Evolutionary conservation across 2,329 filamentous ascomycete genomes (phyloP), one percentile per base, ranked within the genome.

Genomic region (Passalora sequoiae): DNA sequence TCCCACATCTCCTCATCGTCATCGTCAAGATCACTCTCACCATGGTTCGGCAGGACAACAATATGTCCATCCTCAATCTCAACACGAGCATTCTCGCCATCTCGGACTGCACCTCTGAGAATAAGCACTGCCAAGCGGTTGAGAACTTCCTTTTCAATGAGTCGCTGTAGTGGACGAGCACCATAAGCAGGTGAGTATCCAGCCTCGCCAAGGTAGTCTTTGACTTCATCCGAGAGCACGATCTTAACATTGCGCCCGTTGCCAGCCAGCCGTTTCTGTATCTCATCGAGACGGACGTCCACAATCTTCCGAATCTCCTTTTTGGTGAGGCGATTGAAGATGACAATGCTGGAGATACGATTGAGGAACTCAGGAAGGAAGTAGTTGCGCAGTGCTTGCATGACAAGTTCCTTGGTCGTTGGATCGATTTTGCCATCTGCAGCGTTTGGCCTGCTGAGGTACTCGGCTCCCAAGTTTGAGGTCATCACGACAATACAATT

Each of bases 401-500:
- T 94, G 60, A 98, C 91, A 50, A 97, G 74, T 63, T 96, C 89
- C 49, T 79, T 78, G 1, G 89, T 96, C 1, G 84, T 82, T 0
- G 81, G 75, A 57, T 98, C 92, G 55, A 98, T 92, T 61, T 75
- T 82, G 58, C 91, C 91, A 57, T 94, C 86, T 40, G 83, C 80
- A 39, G 78, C 78, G 43, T 83, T 81, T 12, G 86, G 84, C 16
- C 89, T 84, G 28, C 86, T 73, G n/a, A 98, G 83, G 66, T 83
- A 94, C 66, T 97, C 92, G 22, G 92, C 92, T 54, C 92, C 92
- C 49, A 98, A 69, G 72, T 98, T 98, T 60, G 89, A 96, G 0
- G 92, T 98, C 89, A 98, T 94, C 68, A 98, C 92, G 31, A 98
- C 91, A 56, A 98, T 97, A 65, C 91, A 97, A 76, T 98, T 98